phyloP scores from a whole-genome alignment of 805 yeast genomes.

The Wickerhamomyces canadensis region DNA sequence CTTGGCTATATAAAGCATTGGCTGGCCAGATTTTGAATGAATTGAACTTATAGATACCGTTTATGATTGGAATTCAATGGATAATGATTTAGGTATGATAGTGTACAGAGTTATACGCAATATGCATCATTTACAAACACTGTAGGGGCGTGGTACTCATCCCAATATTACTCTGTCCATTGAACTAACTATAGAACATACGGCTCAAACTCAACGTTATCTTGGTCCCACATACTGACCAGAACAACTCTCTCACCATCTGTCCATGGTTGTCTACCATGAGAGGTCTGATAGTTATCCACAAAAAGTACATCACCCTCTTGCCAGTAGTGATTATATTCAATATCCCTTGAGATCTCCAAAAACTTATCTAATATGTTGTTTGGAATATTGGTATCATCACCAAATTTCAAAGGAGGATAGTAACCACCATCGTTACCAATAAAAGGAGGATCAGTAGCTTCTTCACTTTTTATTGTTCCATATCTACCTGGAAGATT shows the following conservation, averaged over 20 bases:
- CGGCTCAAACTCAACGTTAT: no score
- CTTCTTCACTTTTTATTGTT: not conserved
- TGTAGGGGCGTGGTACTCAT: no score
- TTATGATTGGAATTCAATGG: not conserved
- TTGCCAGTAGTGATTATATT: not conserved
- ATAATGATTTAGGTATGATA: not conserved
- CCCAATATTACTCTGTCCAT: no score
- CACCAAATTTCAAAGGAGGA: not conserved
- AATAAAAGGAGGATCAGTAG: no score
- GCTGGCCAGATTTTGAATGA: constrained; percentile 70
- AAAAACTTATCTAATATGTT: not conserved
- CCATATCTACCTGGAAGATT: not conserved
- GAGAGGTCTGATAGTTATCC: not conserved
- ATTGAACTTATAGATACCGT: constrained; percentile 17
- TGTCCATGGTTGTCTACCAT: not conserved
- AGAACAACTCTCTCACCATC: not conserved
- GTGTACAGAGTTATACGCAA: no score
- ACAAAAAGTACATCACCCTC: not conserved
- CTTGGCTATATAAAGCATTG: constrained; percentile 89
- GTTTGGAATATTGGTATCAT: not conserved
- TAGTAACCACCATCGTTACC: not conserved
- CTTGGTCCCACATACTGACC: not conserved
- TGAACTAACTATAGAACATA: no score
- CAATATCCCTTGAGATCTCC: not conserved
- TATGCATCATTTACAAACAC: no score